These are phyloP conservation scores for Onygena corvina DNA, from an alignment of 2,329 filamentous ascomycete genomes.

Conservation along the genomic window DNA sequence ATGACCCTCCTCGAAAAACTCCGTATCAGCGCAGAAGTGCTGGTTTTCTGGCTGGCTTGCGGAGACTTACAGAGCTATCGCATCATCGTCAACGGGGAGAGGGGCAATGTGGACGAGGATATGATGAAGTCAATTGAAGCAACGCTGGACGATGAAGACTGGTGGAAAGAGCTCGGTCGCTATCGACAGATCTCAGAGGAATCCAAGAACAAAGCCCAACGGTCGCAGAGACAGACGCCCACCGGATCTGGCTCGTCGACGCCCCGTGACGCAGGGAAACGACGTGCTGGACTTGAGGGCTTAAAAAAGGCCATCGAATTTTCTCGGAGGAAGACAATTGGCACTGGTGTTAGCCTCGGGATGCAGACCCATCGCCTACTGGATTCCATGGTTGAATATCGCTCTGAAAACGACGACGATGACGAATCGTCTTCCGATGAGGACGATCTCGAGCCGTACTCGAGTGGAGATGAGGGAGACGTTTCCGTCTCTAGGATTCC, in stretches of 20 bases:
- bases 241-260: constrained; percentile 36
- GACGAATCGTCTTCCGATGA: constrained; percentile 34
- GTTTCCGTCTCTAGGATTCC: constrained; percentile 5
- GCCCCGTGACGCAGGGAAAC: constrained; percentile 36
- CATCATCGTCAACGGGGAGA: constrained; percentile 60
- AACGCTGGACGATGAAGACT: constrained; percentile 58
- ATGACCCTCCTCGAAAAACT: constrained; percentile 65
- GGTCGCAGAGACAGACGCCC: constrained; percentile 6
- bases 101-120: constrained; percentile 40
- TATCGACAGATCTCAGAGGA: constrained; percentile 22
- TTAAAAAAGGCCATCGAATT: constrained; percentile 51
- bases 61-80: constrained; percentile 63
- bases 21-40: constrained; percentile 64
- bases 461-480: constrained; percentile 21
- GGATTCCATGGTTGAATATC: constrained; percentile 46
- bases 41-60: constrained; percentile 71
- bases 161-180: constrained; percentile 66
- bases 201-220: constrained; percentile 14
- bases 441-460: constrained; percentile 33
- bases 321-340: constrained; percentile 40
- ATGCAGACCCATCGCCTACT: constrained; percentile 65
- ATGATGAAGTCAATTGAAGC: constrained; percentile 51
- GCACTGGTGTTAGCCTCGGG: constrained; percentile 54
- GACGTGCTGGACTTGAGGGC: constrained; percentile 43
- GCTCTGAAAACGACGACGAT: constrained; percentile 31